Evolutionary conservation across 306 rosid genomes (phyloP).

Genomic region (Cajanus cajan): DNA sequence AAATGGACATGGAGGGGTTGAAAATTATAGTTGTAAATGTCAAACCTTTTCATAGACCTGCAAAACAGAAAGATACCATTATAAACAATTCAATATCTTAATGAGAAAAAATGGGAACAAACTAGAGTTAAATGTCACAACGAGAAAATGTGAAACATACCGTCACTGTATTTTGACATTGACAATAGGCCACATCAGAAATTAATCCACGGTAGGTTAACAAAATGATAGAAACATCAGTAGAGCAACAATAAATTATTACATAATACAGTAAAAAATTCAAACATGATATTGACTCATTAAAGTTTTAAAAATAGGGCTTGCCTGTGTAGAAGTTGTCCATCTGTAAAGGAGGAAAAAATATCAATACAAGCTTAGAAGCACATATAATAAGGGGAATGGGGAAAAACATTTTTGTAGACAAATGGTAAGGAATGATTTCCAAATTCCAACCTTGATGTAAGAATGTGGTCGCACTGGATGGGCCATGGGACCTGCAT

Average conservation of each 20-base stretch:
- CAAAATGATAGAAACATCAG: slow-evolving; percentile 42
- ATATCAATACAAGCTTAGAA: slow-evolving; percentile 33
- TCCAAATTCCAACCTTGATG: slow-evolving; percentile 72
- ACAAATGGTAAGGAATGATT: slow-evolving; percentile 24
- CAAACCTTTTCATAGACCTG: slow-evolving; percentile 99
- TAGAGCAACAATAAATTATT: slow-evolving; percentile 27
- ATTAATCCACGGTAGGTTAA: slow-evolving; percentile 33
- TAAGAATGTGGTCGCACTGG: slow-evolving; percentile 99
- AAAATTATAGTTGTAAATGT: slow-evolving; percentile 25
- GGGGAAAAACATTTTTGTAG: not conserved
- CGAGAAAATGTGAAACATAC: slow-evolving; percentile 49
- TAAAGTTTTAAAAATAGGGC: slow-evolving; percentile 32
- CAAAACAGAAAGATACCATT: slow-evolving; percentile 29
- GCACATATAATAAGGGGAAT: not conserved
- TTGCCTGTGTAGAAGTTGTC: slow-evolving; percentile 98
- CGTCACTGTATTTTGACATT: slow-evolving; percentile 78
- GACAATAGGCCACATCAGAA: slow-evolving; percentile 49
- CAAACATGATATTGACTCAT: slow-evolving; percentile 18
- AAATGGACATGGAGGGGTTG: slow-evolving; percentile 30
- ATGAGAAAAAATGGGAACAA: slow-evolving; percentile 13
- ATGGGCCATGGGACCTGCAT: slow-evolving; percentile 99
- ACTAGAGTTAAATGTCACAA: not conserved
- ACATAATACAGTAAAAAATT: not conserved
- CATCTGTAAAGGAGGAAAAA: slow-evolving; percentile 65
- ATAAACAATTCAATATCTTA: slow-evolving; percentile 35